phyloP scores from a whole-genome alignment of 2,329 filamentous ascomycete species.

The Myriangium duriaei region DNA sequence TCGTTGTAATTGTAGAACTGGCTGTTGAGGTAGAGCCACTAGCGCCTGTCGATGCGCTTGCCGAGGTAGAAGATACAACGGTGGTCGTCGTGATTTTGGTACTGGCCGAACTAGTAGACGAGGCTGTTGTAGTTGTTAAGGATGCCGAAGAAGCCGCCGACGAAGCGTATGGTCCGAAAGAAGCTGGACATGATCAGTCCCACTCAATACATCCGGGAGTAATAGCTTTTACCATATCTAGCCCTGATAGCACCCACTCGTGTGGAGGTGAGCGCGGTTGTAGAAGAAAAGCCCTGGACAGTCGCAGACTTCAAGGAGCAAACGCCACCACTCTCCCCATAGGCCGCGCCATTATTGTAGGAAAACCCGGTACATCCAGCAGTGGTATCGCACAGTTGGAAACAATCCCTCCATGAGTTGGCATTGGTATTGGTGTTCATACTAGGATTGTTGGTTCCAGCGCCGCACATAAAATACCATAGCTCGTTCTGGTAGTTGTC shows the following conservation, averaged over 20 bases:
- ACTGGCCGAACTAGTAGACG: neutral
- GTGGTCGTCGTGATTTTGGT: neutral
- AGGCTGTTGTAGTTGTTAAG: neutral
- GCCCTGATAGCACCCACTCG: slow-evolving; percentile 4
- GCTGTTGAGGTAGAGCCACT: no score
- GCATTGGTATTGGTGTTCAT: slow-evolving; percentile 2
- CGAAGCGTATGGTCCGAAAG: neutral
- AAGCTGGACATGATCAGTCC: no score
- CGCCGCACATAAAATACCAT: slow-evolving; percentile 8
- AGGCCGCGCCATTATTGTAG: slow-evolving; percentile 5
- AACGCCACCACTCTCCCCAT: slow-evolving; percentile 1
- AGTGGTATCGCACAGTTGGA: slow-evolving; percentile 4
- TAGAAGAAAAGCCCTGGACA: slow-evolving; percentile 1
- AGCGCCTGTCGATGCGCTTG: neutral
- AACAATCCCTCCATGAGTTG: slow-evolving; percentile 6
- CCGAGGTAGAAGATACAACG: neutral
- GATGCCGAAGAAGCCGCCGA: neutral
- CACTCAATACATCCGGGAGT: no score
- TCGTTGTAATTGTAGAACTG: neutral
- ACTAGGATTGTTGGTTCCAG: slow-evolving; percentile 1
- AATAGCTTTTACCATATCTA: slow-evolving; percentile 4
- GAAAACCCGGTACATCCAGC: slow-evolving; percentile 5
- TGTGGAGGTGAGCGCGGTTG: slow-evolving; percentile 1
- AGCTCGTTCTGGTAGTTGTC: slow-evolving; percentile 6
- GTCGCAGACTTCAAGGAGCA: slow-evolving; percentile 3